Conservation (phyloP, 225 moss, liverwort and hornwort species). For the Marchantia paleacea region DNA sequence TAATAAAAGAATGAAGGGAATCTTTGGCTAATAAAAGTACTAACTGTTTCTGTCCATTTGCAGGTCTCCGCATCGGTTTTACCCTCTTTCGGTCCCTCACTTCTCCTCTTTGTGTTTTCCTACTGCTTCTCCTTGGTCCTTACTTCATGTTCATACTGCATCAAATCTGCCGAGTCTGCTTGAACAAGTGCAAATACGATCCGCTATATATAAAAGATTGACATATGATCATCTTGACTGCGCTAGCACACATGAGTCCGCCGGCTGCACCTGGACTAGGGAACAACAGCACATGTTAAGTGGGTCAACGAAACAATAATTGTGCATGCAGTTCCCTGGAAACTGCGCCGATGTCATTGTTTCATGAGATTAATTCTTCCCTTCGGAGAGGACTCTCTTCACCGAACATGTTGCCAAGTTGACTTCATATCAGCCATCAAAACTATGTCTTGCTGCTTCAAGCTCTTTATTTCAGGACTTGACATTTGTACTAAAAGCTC, state of each 20-base stretch:
- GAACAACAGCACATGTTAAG: background rate
- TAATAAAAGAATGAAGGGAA: background rate
- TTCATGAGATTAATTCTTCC: too few relatives aligned
- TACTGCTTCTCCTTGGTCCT: background rate
- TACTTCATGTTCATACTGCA: too few relatives aligned
- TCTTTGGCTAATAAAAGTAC: background rate
- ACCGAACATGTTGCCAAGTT: too few relatives aligned
- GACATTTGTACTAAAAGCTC: too few relatives aligned
- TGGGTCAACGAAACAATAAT: background rate
- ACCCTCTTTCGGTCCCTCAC: background rate
- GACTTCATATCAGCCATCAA: too few relatives aligned
- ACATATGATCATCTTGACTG: background rate
- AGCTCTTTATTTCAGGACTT: too few relatives aligned
- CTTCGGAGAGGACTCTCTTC: too few relatives aligned
- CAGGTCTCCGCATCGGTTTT: background rate
- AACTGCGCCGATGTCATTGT: too few relatives aligned
- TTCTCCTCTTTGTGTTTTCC: background rate
- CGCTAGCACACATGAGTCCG: background rate
- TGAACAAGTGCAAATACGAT: background rate
- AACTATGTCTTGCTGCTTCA: too few relatives aligned
- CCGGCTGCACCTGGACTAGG: background rate
- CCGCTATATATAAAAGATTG: background rate
- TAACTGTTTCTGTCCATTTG: background rate
- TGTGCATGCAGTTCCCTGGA: background rate
- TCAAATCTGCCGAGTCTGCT: background rate